A percentile compares a stretch with the other conserved stretches of the same genome.
Conservation (phyloP, 768 basidiomycete species). For the Pilatotrama ljubarskyi region DNA sequence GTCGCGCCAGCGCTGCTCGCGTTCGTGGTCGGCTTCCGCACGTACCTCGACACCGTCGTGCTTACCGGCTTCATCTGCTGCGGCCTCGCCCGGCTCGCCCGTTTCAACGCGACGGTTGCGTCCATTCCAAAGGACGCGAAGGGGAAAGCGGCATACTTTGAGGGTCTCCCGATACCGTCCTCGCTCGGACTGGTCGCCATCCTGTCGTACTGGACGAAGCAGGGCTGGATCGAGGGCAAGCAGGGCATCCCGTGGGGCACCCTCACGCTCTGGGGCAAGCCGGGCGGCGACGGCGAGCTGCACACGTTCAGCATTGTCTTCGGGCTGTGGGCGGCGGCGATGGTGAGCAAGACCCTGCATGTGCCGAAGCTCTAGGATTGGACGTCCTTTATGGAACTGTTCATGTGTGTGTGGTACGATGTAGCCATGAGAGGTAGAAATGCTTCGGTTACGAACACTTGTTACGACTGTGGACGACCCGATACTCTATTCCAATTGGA, state of each 20-base stretch:
- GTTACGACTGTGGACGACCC: slow-evolving; percentile 17
- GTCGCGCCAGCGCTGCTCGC: slow-evolving; percentile 94
- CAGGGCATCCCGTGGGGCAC: slow-evolving; percentile 75
- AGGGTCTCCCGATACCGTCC: slow-evolving; percentile 95
- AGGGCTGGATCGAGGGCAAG: slow-evolving; percentile 82
- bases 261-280: slow-evolving; percentile 68
- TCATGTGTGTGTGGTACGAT: not conserved
- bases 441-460: slow-evolving; percentile 14
- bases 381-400: not conserved
- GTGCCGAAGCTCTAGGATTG: slow-evolving; percentile 67
- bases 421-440: not conserved
- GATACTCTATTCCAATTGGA: slow-evolving; percentile 10
- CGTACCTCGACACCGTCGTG: slow-evolving; percentile 84
- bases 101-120: slow-evolving; percentile 98
- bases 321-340: slow-evolving; percentile 86
- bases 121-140: slow-evolving; percentile 81
- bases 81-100: slow-evolving; percentile 93
- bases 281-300: slow-evolving; percentile 79
- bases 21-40: slow-evolving; percentile 88
- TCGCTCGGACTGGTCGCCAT: slow-evolving; percentile 77
- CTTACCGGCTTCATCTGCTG: slow-evolving; percentile 92
- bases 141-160: slow-evolving; percentile 94
- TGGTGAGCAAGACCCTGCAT: slow-evolving; percentile 96
- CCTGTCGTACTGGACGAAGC: slow-evolving; percentile 79
- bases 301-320: slow-evolving; percentile 81